Evolutionary conservation across 768 basidiomycete genomes (phyloP), one percentile per base, ranked within the genome.

Genomic region (Lentinula edodes): DNA sequence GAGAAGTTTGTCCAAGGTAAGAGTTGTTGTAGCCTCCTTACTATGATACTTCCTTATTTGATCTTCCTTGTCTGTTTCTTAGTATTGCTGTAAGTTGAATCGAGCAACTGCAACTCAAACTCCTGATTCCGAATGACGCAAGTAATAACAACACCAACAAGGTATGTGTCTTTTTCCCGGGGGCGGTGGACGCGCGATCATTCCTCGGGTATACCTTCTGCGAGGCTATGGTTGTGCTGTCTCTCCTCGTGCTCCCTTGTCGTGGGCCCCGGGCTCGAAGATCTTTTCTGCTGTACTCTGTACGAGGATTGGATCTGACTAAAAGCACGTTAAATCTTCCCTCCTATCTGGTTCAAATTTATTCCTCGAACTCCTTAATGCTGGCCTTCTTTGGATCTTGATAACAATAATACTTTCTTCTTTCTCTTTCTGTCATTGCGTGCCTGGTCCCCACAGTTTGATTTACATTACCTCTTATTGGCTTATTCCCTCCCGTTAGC

Each of bases 231-330:
- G 18, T 35, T 52, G 53, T 48, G 46, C 46, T 20, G 46, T 56
- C 23, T n/a, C 6, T 43, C 55, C 55, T 56, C 55, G 55, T 56
- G 55, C 41, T 43, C 55, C 55, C 55, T 56, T 56, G 55, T 42
- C 55, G 55, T 56, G 55, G 55, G 55, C 55, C 55, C 55, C 39
- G 55, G 55, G 55, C 55, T 56, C 43, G 41, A 45, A 32, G 41
- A 23, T 28, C 55, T 28, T 28, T 13, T 38, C 16, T 32, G 23
- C 41, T 7, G 41, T 56, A 15, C 41, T 36, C 13, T 6, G 18
- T 12, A 20, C 53, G 53, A 54, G n/a, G 38, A 28, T 43, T 43
- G 53, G 41, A 23, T 48, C 55, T 42, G 23, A 56, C 55, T 23
- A 56, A 56, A 34, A 42, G 55, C 55, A 56, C 55, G 55, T 55